Evolutionary conservation across 208 protist genomes (phyloP).

Genomic region (Strigomonas oncopelti): DNA sequence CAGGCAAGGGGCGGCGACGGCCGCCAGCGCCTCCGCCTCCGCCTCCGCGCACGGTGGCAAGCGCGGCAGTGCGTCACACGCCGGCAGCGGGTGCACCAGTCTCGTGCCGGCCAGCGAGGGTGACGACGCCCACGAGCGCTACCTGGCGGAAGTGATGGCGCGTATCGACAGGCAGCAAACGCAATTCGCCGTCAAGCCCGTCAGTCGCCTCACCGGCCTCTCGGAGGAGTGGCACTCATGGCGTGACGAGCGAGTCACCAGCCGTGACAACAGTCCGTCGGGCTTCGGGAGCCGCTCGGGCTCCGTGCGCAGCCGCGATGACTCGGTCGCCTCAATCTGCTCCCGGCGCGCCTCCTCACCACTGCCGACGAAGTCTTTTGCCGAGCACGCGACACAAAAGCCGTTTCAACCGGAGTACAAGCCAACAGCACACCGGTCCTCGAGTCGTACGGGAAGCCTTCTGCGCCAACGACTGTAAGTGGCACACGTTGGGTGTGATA

Average conservation of each 20-base stretch:
- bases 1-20: conserved; percentile 16
- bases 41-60: conserved; percentile 21
- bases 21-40: conserved; percentile 19
- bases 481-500: no score
- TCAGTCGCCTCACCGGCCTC: conserved; percentile 17
- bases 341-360: conserved; percentile 61
- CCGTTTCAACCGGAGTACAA: conserved; percentile 23
- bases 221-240: conserved; percentile 76
- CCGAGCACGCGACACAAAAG: conserved; percentile 14
- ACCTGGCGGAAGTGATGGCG: conserved; percentile 38
- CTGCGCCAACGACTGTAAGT: no score
- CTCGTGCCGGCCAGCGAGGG: not conserved
- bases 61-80: conserved; percentile 17
- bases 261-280: conserved; percentile 24
- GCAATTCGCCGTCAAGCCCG: not conserved
- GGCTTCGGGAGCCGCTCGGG: not conserved
- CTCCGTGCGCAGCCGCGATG: conserved; percentile 37
- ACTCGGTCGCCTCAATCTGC: conserved; percentile 55
- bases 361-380: conserved; percentile 61
- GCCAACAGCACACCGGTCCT: not conserved
- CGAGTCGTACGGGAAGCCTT: not conserved
- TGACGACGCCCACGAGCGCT: conserved; percentile 31
- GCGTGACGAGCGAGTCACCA: conserved; percentile 29
- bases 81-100: not conserved
- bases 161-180: conserved; percentile 26